Base-by-base conservation (phyloP, 495 filamentous ascomycete species). In the Filosporella fistucella region DNA sequence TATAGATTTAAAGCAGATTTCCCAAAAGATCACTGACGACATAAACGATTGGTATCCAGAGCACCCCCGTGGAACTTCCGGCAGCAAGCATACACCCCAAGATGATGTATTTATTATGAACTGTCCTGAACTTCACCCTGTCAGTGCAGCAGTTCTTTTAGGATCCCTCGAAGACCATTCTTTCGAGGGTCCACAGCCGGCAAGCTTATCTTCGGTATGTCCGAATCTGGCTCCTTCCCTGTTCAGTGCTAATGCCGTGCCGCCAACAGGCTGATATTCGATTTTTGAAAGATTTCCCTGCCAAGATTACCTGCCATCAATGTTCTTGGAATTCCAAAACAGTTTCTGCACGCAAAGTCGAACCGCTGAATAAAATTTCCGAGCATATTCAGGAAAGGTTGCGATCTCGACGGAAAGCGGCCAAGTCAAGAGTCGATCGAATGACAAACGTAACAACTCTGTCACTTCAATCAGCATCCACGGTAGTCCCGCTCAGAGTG, bases 181-280 rank as follows among this genome's bases (percentile, higher is more conserved):
- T 13, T 20, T n/a, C 26, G 26, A 13, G 11, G 26, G 20, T 10
- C 38, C 8, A 24, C 38, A 23, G n/a, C 38, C n/a, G 22, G 38
- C 38, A 24, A 42, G 38, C 16, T 24, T 42, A 14, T 42, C 38
- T 42, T 42, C 38, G 10, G 38, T 42, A 42, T 42, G 38, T 24
- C n/a, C 18, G 22, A 10, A 23, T 23, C 21, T 25, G n/a, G n/a
- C n/a, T n/a, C n/a, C n/a, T n/a, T n/a, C n/a, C n/a, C n/a, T n/a
- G n/a, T n/a, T 42, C 38, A 11, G 12, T 25, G 10, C n/a, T 13
- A 24, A 4, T 35, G 12, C 38, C 3, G 20, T 42, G 22, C 23
- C 21, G 10, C 23, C n/a, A 8, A 11, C 13, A 44, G 41, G n/a
- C 18, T 14, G 42, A 34, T 45, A 18, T 33, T 23, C 28, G 25